Evolutionary conservation across 306 rosid genomes (phyloP).

Genomic region (Chamaecrista fasciculata): DNA sequence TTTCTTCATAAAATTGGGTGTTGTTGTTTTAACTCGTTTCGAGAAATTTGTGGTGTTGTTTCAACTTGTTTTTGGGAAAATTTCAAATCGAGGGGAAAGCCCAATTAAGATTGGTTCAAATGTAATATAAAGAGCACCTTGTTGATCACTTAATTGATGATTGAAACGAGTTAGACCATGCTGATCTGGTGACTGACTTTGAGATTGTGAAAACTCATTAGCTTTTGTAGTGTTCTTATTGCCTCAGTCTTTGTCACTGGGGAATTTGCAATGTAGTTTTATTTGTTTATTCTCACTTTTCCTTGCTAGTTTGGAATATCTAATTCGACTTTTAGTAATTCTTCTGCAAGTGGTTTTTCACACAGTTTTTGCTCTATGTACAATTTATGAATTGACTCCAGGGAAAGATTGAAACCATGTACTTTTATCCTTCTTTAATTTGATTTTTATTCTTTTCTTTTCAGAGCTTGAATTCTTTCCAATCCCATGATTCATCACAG

Average conservation of each 20-base stretch:
- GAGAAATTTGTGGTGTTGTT: not conserved
- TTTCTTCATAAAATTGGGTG: not conserved
- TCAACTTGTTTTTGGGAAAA: not conserved
- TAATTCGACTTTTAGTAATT: not conserved
- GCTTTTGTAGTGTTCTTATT: not conserved
- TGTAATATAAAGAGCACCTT: not conserved
- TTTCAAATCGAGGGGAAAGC: not conserved
- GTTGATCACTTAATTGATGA: not conserved
- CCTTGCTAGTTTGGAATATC: not conserved
- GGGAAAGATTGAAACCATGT: conserved; percentile 7
- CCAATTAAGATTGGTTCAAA: not conserved
- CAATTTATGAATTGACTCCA: not conserved
- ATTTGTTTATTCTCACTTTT: not conserved
- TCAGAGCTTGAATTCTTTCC: conserved; percentile 44
- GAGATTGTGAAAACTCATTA: not conserved
- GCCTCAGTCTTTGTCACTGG: not conserved
- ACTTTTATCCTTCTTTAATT: conserved; percentile 5
- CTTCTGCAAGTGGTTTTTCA: not conserved
- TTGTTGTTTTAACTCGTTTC: not conserved
- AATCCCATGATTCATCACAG: conserved; percentile 43
- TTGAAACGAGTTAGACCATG: not conserved
- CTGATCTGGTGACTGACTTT: not conserved
- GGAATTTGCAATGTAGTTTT: not conserved
- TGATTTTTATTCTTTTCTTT: not conserved
- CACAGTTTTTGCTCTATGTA: not conserved